Evolutionary conservation across 2,329 filamentous ascomycete species (phyloP), one percentile per base, ranked within the genome.

Genomic region (Pseudocercospora fuligena): DNA sequence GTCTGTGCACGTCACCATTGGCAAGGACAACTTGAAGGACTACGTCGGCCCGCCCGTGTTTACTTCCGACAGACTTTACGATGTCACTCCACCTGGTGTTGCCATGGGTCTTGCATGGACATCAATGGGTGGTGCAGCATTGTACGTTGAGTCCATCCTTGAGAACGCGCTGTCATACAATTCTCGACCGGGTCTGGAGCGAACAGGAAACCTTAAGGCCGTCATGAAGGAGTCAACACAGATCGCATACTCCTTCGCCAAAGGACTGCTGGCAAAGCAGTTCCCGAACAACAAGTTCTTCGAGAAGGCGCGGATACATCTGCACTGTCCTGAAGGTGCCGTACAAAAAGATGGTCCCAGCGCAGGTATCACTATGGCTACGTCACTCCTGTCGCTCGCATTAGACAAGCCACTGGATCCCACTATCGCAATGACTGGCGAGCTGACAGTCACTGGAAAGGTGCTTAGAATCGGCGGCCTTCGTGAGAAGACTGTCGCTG

Each of bases 41-140:
- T 99, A 97, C 77, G 94, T 99, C 66, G 95, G 95, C 2, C 94
- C 95, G 1, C 94, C 95, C 0, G 88, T 98, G 62, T 99, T 97
- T 82, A 99, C 93, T 0, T 93, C 95, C 4, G 95, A 99, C 80
- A 89, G 96, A 63, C 86, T 99, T 14, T 99, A 98, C 83, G 95
- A 99, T 74, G 88, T 89, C 57, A 97, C 93, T 66, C 95, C 96
- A 3, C 88, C 95, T 1, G 95, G 95, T 80, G 95, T 99, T 16
- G 92, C 94, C 23, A 98, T 99, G 95, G 95, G 95, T 71, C 87
- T 99, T 61, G 95, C 95, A 7, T 99, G 95, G 95, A 99, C 96
- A 7, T 92, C 93, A 76, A 93, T 99, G 88, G 95, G 95, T 68
- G 95, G 95, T 66, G 93, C 95, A 4, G 95, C 95, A 60, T 89